Base-by-base conservation (phyloP, 495 filamentous ascomycete genomes). In the Penicillium mononematosum region DNA sequence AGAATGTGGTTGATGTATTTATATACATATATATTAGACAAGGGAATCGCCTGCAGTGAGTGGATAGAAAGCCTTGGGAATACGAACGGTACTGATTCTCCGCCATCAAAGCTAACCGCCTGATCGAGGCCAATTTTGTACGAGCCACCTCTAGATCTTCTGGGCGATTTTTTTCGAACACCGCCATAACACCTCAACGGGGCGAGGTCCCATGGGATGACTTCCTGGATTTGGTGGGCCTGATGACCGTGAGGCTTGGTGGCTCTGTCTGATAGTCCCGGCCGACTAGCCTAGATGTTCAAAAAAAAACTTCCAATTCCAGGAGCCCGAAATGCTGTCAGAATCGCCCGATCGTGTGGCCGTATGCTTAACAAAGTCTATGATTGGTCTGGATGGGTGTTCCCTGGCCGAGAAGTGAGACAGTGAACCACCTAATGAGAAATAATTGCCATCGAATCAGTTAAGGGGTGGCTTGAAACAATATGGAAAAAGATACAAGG, bases 181-280 rank as follows among this genome's bases (percentile, higher is more conserved):
- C 4, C 7, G 31, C 48, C 12, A 19, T 31, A 16, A 53, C n/a
- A 22, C 41, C 56, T 19, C 17, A 41, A 5, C 56, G 49, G 24
- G 56, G 48, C 3, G 56, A 58, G 16, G 14, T 53, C 10, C 42
- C 42, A 25, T 84, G 80, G 80, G 61, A 42, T 38, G 80, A 82
- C 54, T 81, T 83, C 55, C 59, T 85, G 20, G 46, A 45, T 7
- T 68, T 68, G 1, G 73, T 69, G 1, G 81, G 81, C 9, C 81
- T 84, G 48, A 20, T 54, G 1, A 61, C 70, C 0, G 53, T 78
- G 67, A 83, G 83, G 57, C 69, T 83, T 1, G 77, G 82, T 50
- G 81, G 82, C 2, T 79, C 74, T 6, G 73, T 79, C 5, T 84
- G 81, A 81, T 73, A 79, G 20, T 83, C 83, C 58, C 58, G 56